Base-by-base conservation (phyloP, 2,329 filamentous ascomycete genomes). In the Aspergillus spinulosporus region DNA sequence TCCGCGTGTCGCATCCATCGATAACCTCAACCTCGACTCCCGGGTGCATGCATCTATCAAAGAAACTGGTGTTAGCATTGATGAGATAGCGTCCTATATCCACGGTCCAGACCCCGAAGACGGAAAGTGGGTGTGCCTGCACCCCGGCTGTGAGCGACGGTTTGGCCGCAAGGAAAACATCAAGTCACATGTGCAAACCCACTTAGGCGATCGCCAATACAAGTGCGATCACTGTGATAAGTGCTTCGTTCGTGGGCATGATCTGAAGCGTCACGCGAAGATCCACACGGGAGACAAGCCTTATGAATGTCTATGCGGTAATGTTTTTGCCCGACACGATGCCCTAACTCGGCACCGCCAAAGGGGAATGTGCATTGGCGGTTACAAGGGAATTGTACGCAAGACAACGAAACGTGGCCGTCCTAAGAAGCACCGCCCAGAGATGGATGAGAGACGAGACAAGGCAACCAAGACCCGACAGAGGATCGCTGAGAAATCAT, bases 101-200 rank as follows among this genome's bases (percentile, higher is more conserved):
- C 80, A 83, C 48, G 88, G 88, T 1, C 89, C 89, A 0, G 88
- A 90, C 64, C 78, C 85, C 2, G 71, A 74, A n/a, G 88, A 92
- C 64, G 87, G 87, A 64, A 92, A 91, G 74, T 94, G 88, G 88
- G 79, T 86, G 5, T 94, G 89, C 70, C 75, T 84, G n/a, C 92
- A 78, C 65, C 79, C 90, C 6, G 87, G 86, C 29, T 99, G 94
- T 74, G 84, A 87, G 64, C 96, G 96, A 74, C 85, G 87, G 52
- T 99, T 99, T 70, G 93, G 92, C n/a, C 86, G 94, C 65, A 96
- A 97, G 73, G 94, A 99, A 74, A 97, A 99, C 76, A 97, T 97
- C 79, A 96, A 96, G 72, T 96, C 92, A 0, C 94, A 99, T 72
- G 90, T 99, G 11, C 94, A 99, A 76, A 99, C 94, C 3, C 94